Base-by-base conservation (phyloP, 345 rosid genomes). In the Acer campestre region DNA sequence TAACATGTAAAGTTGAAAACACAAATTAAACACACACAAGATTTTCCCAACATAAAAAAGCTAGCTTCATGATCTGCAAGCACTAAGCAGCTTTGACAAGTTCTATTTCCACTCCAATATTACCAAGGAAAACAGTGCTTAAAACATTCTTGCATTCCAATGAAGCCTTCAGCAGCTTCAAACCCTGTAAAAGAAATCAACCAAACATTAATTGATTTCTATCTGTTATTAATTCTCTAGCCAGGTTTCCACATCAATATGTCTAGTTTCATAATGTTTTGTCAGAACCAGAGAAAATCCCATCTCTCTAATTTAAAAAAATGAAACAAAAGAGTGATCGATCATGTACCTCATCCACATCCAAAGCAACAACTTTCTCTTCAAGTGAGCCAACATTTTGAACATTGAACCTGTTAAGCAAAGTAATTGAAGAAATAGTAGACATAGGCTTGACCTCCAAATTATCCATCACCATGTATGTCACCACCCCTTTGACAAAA, bases 391-490 rank as follows among this genome's bases (percentile, higher is more conserved):
- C 69, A 3, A 78, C 65, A 1, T 81, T 74, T 44, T 59, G 29
- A 3, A 76, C 18, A 27, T 78, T 73, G 62, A 82, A 78, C 51
- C 76, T 66, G 12, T 61, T 72, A 8, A 85, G 59, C 49, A 80
- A 31, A 55, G 82, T 49, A 2, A 78, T 68, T 31, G 76, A 61
- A 0, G 86, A 76, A 11, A 68, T 70, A 18, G 78, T 75, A 1
- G 86, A 79, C 82, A 82, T 71, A 0, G 85, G 86, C 27, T 46
- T 56, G 35, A 82, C 77, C 2, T 3, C 31, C 29, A 87, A 69
- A 73, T 79, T 77, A 48, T 79, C 86, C 79, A 69, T 84, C 63
- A 82, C 80, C 85, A 82, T 77, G 48, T 79, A 79, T 0, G 84
- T 77, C 3, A 82, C 70, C 31, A 71, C 66, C 1, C 78, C 83